Conservation (phyloP, 768 basidiomycete genomes). For the Polyporus arcularius region DNA sequence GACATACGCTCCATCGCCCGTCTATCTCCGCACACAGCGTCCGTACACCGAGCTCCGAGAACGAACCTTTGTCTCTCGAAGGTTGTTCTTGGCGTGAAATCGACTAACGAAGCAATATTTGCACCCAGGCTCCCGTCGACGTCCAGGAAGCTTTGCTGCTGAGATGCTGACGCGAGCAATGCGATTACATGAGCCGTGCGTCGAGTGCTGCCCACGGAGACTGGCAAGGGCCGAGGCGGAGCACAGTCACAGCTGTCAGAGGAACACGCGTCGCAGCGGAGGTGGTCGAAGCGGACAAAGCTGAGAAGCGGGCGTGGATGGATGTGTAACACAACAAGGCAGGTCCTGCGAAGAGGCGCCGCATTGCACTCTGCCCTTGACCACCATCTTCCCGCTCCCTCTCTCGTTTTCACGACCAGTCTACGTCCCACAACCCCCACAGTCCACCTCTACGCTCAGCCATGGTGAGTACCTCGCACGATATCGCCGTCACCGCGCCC, state of each 20-base stretch:
- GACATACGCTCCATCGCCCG: too few relatives aligned
- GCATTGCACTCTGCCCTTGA: slow-evolving; percentile 7
- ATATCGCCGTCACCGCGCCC: background rate
- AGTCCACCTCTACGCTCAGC: background rate
- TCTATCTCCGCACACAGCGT: too few relatives aligned
- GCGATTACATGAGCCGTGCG: too few relatives aligned
- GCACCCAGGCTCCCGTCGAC: too few relatives aligned
- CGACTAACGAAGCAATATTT: too few relatives aligned
- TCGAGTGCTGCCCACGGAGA: too few relatives aligned
- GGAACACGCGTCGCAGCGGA: background rate
- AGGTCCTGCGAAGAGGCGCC: background rate
- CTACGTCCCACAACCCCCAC: background rate
- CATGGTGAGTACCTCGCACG: background rate
- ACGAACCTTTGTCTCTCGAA: too few relatives aligned
- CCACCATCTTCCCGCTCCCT: slow-evolving; percentile 5
- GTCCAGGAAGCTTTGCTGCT: too few relatives aligned
- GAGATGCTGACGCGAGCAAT: too few relatives aligned
- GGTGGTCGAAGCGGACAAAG: background rate
- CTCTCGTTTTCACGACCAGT: background rate
- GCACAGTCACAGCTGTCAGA: background rate
- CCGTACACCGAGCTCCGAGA: too few relatives aligned
- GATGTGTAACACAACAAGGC: background rate
- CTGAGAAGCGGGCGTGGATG: background rate
- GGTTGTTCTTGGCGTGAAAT: too few relatives aligned
- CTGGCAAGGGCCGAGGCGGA: too few relatives aligned